Evolutionary conservation across 2,329 filamentous ascomycete genomes (phyloP), one percentile per base, ranked within the genome.

Genomic region (Paecilomyces sp.): DNA sequence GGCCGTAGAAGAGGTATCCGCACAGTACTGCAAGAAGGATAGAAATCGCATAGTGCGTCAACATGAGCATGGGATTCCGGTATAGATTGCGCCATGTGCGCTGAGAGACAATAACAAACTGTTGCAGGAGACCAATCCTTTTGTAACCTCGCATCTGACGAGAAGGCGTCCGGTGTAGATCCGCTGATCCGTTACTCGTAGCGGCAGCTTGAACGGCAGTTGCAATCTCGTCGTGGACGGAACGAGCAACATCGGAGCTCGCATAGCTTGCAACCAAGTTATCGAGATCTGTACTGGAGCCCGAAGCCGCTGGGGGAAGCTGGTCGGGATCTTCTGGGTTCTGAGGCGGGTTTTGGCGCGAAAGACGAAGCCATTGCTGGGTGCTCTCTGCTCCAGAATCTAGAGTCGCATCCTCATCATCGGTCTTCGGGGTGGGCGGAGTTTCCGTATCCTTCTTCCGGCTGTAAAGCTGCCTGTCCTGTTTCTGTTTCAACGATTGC

Each of bases 1-100:
- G 81, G 2, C 93, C 94, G 68, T 97, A 99, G 79, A 97, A 99
- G 12, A 99, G 83, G 75, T 90, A 97, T 3, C 94, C 94, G 1
- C 93, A 92, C 60, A 99, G 89, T 4, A 97, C 93, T 1, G 92
- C 94, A 5, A 99, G 84, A 0, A 97, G 79, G 62, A 99, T 97
- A 7, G 94, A 92, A 66, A 97, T 97, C 41, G 94, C 94, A 71
- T 97, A 99, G 76, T 99, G 94, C 0, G 92, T 97, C 60, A 99
- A 84, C 94, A 99, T 99, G 61, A 99, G 80, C 85, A 97, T 92
- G 1, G 94, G 94, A 73, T 99, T 97, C 60, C 94, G 88, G 79
- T 99, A 97, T 6, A 99, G 82, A 71, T 99, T 99, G 71, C 90
- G 92, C 93, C 93, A 99, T 0, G 94, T 99, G 54, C 94, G 86